Evolutionary conservation across 2,329 filamentous ascomycete genomes (phyloP), one percentile per base, ranked within the genome.

Genomic region (Phoma sp.): DNA sequence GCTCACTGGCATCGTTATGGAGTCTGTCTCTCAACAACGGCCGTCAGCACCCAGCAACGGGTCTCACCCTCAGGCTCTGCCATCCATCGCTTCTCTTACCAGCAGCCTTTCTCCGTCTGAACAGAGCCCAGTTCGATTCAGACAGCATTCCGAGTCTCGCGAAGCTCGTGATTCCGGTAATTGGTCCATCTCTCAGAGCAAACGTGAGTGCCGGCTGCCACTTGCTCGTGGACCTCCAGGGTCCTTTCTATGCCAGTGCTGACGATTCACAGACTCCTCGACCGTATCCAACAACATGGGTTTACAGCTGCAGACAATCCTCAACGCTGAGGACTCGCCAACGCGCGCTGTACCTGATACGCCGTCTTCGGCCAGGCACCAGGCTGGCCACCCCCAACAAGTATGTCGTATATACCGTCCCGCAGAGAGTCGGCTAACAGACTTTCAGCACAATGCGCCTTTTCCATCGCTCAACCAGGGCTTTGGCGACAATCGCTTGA

Each of bases 101-200:
- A 69, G 64, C 61, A 66, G 51, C 39, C 64, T 75, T 5, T 55
- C 72, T 21, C 60, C 70, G 8, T 41, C 69, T 17, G 74, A 76
- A 47, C 70, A 73, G 53, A 71, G 67, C 48, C 70, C 72, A 19
- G 61, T 67, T 35, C 72, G 63, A 39, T 64, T 66, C 38, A 66
- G 68, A 50, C 74, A 76, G 44, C 67, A 68, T 7, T 66, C 71
- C 4, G 72, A 75, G 55, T 79, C 82, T 67, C 79, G 83, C 29
- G 73, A 75, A 54, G 80, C 82, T 64, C 81, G 83, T 56, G 83
- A 85, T 68, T 85, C 83, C 21, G 83, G 84, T 57, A 84, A 81
- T 68, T 85, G 83, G 83, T 84, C 83, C 48, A 82, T 84, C 64
- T 81, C 83, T 55, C 83, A 83, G 64, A 84, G 82, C 71, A 82